Percentiles rank a stretch among this genome's conserved stretches.
phyloP scores from a whole-genome alignment of 2,329 filamentous ascomycete species.

The Ceratocystis harringtonii region DNA sequence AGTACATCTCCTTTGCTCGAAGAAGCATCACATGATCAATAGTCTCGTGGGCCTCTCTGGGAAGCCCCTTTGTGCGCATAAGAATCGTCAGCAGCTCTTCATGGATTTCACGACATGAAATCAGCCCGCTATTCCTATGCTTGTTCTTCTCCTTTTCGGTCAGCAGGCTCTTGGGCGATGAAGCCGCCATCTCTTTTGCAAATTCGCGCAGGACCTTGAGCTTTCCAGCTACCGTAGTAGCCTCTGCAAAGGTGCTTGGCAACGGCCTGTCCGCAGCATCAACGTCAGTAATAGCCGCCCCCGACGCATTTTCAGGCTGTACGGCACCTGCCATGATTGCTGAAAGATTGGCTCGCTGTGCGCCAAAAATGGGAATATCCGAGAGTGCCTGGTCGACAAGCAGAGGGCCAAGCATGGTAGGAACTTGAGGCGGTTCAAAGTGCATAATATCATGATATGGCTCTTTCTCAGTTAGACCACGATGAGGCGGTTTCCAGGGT shows the following conservation, averaged over 20 bases:
- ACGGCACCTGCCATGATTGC: conserved; percentile 30
- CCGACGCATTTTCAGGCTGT: conserved; percentile 11
- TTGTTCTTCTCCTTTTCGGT: conserved; percentile 15
- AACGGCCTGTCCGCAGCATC: conserved; percentile 26
- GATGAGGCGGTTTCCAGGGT: conserved; percentile 45
- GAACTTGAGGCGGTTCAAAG: conserved; percentile 40
- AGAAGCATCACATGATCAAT: conserved; percentile 44
- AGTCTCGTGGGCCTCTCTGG: conserved; percentile 36
- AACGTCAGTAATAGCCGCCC: conserved; percentile 24
- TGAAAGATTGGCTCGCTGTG: conserved; percentile 31
- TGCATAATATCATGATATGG: conserved; percentile 42
- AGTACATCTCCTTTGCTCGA: conserved; percentile 45
- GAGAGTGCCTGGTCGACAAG: conserved; percentile 39
- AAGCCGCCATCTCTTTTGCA: conserved; percentile 18
- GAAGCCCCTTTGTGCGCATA: conserved; percentile 31
- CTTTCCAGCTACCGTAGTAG: conserved; percentile 34
- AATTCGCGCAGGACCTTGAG: conserved; percentile 32
- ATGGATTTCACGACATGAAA: conserved; percentile 41
- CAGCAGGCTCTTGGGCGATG: conserved; percentile 2
- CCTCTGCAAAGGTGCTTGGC: conserved; percentile 29
- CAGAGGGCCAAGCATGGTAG: conserved; percentile 39
- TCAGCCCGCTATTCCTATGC: conserved; percentile 20
- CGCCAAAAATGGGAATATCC: conserved; percentile 42
- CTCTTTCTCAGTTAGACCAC: conserved; percentile 37
- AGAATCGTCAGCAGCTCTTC: conserved; percentile 37